Conservation (phyloP, 257 asterid genomes). For the Solanum lycopersicoides region DNA sequence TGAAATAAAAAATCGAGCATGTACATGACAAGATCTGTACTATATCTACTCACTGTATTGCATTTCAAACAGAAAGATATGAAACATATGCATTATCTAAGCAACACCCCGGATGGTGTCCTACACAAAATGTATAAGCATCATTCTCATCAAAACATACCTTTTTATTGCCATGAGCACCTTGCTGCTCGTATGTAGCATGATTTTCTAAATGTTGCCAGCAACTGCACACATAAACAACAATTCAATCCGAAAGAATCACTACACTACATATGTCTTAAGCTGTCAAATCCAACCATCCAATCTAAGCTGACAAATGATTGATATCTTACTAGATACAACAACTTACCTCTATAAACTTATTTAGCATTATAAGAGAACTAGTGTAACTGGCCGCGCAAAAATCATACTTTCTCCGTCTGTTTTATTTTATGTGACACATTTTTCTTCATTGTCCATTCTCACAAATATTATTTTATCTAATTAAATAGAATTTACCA, state of each 20-base stretch:
- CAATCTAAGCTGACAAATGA: neutral
- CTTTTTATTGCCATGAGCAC: slow-evolving; percentile 70
- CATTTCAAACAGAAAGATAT: neutral
- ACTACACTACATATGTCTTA: neutral
- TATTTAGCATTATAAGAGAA: too few relatives aligned
- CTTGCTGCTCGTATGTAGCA: slow-evolving; percentile 88
- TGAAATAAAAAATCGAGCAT: neutral
- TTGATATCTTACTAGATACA: neutral
- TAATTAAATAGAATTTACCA: too few relatives aligned
- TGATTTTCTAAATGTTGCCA: slow-evolving; percentile 93
- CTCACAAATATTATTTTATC: too few relatives aligned
- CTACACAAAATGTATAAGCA: neutral
- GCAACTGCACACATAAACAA: slow-evolving; percentile 40
- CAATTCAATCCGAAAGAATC: neutral
- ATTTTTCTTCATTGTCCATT: too few relatives aligned
- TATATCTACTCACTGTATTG: neutral
- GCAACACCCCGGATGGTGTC: neutral
- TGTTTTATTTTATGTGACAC: too few relatives aligned
- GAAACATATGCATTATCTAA: neutral
- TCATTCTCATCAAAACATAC: neutral
- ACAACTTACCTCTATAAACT: too few relatives aligned
- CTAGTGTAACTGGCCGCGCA: too few relatives aligned
- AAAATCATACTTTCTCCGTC: too few relatives aligned
- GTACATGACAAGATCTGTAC: neutral
- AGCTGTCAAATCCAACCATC: neutral